A percentile compares a stretch with the other conserved stretches of the same genome.
Conservation (phyloP, 2,329 filamentous ascomycete species). For the Teratosphaeria destructans region DNA sequence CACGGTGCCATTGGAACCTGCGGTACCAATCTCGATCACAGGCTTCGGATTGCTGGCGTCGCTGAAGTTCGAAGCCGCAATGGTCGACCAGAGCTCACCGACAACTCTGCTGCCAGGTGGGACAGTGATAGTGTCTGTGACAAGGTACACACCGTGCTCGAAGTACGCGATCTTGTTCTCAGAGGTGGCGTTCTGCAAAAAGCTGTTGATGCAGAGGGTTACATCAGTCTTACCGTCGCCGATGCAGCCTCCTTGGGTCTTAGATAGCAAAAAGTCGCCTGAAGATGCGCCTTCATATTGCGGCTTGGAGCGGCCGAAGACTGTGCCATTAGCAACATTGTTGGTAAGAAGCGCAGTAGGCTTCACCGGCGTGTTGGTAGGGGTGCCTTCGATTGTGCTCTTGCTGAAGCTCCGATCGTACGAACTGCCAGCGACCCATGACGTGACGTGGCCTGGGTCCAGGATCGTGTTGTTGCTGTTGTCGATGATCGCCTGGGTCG, state of each 20-base stretch:
- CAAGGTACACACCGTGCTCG: conserved; percentile 53
- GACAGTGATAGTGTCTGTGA: conserved; percentile 50
- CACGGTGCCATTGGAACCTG: conserved; percentile 64
- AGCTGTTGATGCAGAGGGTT: conserved; percentile 69
- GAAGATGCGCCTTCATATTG: conserved; percentile 64
- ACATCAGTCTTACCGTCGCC: conserved; percentile 85
- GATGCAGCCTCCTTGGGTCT: conserved; percentile 59
- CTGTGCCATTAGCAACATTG: conserved; percentile 42
- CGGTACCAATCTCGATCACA: conserved; percentile 68
- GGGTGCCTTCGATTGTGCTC: conserved; percentile 1
- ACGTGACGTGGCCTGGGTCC: conserved; percentile 54
- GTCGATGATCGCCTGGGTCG: conserved; percentile 54
- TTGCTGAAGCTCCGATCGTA: conserved; percentile 42
- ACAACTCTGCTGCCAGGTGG: conserved; percentile 63
- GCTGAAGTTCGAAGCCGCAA: conserved; percentile 68
- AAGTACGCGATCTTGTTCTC: conserved; percentile 52
- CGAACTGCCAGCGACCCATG: conserved; percentile 70
- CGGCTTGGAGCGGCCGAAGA: conserved; percentile 80
- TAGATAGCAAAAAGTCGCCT: conserved; percentile 68
- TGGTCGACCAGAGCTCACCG: conserved; percentile 82
- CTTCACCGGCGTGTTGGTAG: conserved; percentile 7
- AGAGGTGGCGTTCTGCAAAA: conserved; percentile 56
- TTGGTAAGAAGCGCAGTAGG: conserved; percentile 48
- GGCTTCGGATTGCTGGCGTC: conserved; percentile 66
- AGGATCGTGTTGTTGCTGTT: conserved; percentile 52